phyloP scores from a whole-genome alignment of 2,329 filamentous ascomycete genomes.

The Apiospora aurea region DNA sequence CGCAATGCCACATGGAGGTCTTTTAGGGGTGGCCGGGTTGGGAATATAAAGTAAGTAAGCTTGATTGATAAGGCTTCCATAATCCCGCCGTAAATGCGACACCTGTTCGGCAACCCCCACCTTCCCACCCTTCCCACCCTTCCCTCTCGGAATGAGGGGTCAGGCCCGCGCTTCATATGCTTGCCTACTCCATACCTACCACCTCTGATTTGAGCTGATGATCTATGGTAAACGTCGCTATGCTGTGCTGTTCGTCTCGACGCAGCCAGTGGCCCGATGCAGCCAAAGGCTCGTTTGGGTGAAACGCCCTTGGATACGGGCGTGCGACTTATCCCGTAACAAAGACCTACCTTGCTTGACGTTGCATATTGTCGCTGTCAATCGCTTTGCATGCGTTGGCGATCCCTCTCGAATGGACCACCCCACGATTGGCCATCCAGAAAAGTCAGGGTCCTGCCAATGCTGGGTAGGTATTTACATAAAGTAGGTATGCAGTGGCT shows the following conservation, averaged over 20 bases:
- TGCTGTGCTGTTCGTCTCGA: slow-evolving; percentile 19
- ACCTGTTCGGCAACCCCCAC: background rate
- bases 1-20: background rate
- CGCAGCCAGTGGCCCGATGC: background rate
- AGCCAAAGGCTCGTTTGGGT: background rate
- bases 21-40: background rate
- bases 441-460: background rate
- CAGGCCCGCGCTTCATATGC: background rate
- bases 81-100: slow-evolving; percentile 9
- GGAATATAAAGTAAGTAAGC: background rate
- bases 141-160: slow-evolving; percentile 2
- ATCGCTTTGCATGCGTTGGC: background rate
- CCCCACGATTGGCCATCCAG: background rate
- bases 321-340: background rate
- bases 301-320: background rate
- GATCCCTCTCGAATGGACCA: background rate
- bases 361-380: no score
- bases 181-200: background rate
- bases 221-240: slow-evolving; percentile 5
- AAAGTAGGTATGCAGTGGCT: no score
- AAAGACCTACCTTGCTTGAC: background rate
- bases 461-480: background rate
- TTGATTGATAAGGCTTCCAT: slow-evolving; percentile 19
- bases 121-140: background rate
- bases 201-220: slow-evolving; percentile 5